phyloP scores from a whole-genome alignment of 805 yeast genomes.

The Ogataea philodendri region DNA sequence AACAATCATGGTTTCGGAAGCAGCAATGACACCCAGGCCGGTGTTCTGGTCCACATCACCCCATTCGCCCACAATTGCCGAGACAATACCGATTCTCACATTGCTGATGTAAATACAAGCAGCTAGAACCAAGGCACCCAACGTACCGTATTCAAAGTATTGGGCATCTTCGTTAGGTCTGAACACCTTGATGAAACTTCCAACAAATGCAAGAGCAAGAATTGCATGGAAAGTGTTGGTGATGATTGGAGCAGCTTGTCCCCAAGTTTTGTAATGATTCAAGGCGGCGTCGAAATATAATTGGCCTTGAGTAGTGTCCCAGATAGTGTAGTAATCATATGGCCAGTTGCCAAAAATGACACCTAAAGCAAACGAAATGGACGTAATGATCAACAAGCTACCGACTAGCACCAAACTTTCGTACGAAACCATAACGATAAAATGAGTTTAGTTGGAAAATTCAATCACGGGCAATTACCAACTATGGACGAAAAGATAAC shows the following conservation, averaged over 20 bases:
- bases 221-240: slow-evolving; percentile 63
- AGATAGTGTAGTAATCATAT: slow-evolving; percentile 74
- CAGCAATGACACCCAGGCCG: slow-evolving; percentile 89
- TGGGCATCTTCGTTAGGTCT: slow-evolving; percentile 84
- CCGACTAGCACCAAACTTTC: slow-evolving; percentile 37
- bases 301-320: slow-evolving; percentile 51
- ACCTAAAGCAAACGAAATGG: slow-evolving; percentile 80
- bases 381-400: slow-evolving; percentile 26
- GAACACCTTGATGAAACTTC: slow-evolving; percentile 73
- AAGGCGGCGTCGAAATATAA: slow-evolving; percentile 60
- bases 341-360: slow-evolving; percentile 74
- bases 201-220: slow-evolving; percentile 63
- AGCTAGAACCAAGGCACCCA: slow-evolving; percentile 69
- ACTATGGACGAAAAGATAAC: slow-evolving; percentile 13
- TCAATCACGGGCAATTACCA: too few relatives aligned
- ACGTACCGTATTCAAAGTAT: slow-evolving; percentile 85
- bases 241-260: slow-evolving; percentile 56
- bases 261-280: slow-evolving; percentile 74
- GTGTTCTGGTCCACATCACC: slow-evolving; percentile 87
- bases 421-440: slow-evolving; percentile 22
- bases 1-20: slow-evolving; percentile 75
- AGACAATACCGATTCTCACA: slow-evolving; percentile 72
- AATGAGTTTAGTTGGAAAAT: background rate
- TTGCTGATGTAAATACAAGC: slow-evolving; percentile 83
- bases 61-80: slow-evolving; percentile 75